Evolutionary conservation across 257 asterid species (phyloP).

Genomic region (Jacaranda mimosifolia): DNA sequence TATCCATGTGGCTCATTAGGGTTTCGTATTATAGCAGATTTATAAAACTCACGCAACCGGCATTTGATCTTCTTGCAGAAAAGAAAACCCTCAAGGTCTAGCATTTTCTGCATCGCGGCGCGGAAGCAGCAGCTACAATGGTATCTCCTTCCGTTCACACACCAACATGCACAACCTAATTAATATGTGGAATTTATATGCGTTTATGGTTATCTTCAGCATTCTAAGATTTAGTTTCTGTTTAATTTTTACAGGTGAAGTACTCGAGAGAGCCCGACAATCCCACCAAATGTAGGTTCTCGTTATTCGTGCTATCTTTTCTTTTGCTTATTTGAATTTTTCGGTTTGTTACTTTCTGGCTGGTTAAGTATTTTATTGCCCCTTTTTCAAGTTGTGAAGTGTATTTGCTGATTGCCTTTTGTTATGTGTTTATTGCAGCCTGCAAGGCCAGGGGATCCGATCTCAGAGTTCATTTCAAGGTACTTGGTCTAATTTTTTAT

Average conservation of each 20-base stretch:
- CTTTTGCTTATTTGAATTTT: neutral
- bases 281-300: slow-evolving; percentile 52
- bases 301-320: neutral
- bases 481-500: neutral
- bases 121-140: slow-evolving; percentile 36
- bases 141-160: neutral
- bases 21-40: too few relatives aligned
- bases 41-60: too few relatives aligned
- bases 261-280: slow-evolving; percentile 63
- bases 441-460: slow-evolving; percentile 69
- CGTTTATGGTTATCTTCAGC: neutral
- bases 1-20: too few relatives aligned
- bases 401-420: neutral
- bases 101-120: slow-evolving; percentile 14
- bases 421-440: slow-evolving; percentile 45
- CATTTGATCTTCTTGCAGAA: too few relatives aligned
- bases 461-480: slow-evolving; percentile 73
- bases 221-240: neutral
- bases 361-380: neutral
- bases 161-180: neutral
- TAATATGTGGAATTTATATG: neutral
- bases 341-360: neutral
- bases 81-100: slow-evolving; percentile 14
- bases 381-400: too few relatives aligned
- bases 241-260: slow-evolving; percentile 44